Base-by-base conservation (phyloP, 768 basidiomycete species). In the Daedaleopsis sinensis region DNA sequence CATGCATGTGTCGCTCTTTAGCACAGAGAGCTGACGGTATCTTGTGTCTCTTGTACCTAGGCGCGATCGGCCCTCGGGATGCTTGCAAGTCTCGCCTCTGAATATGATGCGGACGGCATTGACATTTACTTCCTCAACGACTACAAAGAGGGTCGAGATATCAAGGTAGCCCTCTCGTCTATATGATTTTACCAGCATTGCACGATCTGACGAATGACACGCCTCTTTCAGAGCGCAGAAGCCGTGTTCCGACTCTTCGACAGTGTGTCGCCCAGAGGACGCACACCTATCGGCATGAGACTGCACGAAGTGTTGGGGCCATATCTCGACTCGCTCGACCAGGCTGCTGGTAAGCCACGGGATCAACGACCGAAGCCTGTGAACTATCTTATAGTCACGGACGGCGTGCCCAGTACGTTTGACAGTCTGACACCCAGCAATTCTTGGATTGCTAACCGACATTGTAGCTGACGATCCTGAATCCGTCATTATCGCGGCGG, bases 341-440 rank as follows among this genome's bases (percentile, higher is more conserved):
- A 68, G 72, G 38, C 39, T 12, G 39, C 62, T 56, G 35, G 10
- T 21, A 11, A 54, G 58, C 19, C 61, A 35, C 49, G 67, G 65
- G 16, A 63, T 64, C 24, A 65, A 66, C 37, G 77, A 85, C 46
- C 46, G 15, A 88, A 85, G 64, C 84, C 83, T 0, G 70, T 85
- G 23, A 88, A 87, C 64, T 81, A 79, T 51, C 79, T 89, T 12
- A 72, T 89, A 27, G 77, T 89, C 39, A 89, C 87, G 0, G 88
- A 89, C 64, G 87, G 87, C n/a, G 78, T 72, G 3, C 79, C 87
- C 1, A 81, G 86, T 87, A 57, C 64, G 83, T 71, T 6, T 6
- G 18, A 48, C 46, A 27, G 7, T 48, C 24, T 10, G n/a, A 2
- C 9, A 13, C 9, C 9, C 24, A 12, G 16, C 15, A 21, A 32